phyloP scores from a whole-genome alignment of 768 basidiomycete species.

The Trametes punicea region DNA sequence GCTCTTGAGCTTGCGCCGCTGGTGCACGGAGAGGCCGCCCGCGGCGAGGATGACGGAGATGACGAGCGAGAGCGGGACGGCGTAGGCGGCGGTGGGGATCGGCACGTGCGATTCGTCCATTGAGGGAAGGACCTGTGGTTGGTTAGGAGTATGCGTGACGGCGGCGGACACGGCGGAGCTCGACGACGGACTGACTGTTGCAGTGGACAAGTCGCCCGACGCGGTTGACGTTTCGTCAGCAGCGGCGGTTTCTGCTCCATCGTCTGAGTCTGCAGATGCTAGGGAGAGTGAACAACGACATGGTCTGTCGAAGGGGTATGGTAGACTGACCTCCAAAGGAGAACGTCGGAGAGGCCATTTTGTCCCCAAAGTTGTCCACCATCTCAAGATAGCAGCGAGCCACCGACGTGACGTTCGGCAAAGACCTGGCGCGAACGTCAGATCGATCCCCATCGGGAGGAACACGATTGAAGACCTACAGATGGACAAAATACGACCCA shows the following conservation, averaged over 20 bases:
- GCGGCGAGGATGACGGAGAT: slow-evolving; percentile 30
- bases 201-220: not conserved
- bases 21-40: slow-evolving; percentile 23
- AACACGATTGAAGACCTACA: slow-evolving; percentile 19
- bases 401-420: slow-evolving; percentile 26
- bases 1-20: slow-evolving; percentile 26
- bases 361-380: slow-evolving; percentile 29
- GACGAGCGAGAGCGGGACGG: slow-evolving; percentile 34
- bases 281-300: too few relatives aligned
- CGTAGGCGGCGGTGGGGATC: slow-evolving; percentile 31
- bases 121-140: slow-evolving; percentile 13
- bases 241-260: not conserved
- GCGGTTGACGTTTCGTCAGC: not conserved
- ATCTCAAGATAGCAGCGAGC: slow-evolving; percentile 29
- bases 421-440: slow-evolving; percentile 4
- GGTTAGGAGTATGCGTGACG: not conserved
- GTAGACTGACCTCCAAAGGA: slow-evolving; percentile 30
- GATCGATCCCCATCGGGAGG: not conserved
- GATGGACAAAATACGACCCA: slow-evolving; percentile 26
- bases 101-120: slow-evolving; percentile 24
- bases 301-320: too few relatives aligned
- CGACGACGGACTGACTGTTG: not conserved
- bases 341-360: slow-evolving; percentile 29
- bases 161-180: slow-evolving; percentile 3
- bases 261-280: not conserved